Conservation (phyloP, 352 stramenopile species). For the Phytophthora syringae region DNA sequence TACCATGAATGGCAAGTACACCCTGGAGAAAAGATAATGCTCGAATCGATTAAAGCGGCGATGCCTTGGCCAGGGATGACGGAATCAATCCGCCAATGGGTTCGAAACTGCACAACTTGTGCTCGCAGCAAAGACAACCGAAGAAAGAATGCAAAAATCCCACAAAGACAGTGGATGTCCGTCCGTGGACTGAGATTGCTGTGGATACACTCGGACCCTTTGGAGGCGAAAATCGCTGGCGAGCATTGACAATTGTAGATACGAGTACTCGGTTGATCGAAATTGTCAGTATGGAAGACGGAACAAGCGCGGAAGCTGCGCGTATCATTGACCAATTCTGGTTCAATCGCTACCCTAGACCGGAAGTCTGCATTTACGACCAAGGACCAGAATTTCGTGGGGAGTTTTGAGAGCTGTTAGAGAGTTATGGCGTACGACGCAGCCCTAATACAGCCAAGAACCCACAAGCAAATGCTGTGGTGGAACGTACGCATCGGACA, state of each 20-base stretch:
- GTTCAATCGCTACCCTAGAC: constrained; percentile 10
- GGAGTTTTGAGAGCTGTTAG: constrained; percentile 3
- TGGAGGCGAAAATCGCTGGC: background rate
- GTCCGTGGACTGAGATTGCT: constrained; percentile 6
- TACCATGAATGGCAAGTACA: background rate
- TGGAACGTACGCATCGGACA: constrained; percentile 5
- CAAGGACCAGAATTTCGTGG: background rate
- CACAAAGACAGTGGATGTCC: background rate
- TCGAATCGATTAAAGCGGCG: constrained; percentile 2
- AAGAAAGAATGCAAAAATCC: background rate
- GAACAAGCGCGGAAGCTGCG: constrained; percentile 6
- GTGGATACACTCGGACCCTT: constrained; percentile 1
- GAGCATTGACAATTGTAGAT: constrained; percentile 9
- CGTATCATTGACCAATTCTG: constrained; percentile 6
- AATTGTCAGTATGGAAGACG: background rate
- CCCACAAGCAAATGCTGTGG: constrained; percentile 1
- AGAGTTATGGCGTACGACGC: background rate
- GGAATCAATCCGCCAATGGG: background rate
- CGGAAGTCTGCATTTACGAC: constrained; percentile 9
- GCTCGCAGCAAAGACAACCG: background rate
- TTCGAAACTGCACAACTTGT: background rate
- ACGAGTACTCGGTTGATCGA: background rate
- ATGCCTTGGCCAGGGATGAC: constrained; percentile 3
- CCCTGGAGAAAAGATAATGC: background rate
- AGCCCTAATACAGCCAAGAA: background rate